Conservation (phyloP, 352 stramenopile genomes). For the Peronospora destructor region DNA sequence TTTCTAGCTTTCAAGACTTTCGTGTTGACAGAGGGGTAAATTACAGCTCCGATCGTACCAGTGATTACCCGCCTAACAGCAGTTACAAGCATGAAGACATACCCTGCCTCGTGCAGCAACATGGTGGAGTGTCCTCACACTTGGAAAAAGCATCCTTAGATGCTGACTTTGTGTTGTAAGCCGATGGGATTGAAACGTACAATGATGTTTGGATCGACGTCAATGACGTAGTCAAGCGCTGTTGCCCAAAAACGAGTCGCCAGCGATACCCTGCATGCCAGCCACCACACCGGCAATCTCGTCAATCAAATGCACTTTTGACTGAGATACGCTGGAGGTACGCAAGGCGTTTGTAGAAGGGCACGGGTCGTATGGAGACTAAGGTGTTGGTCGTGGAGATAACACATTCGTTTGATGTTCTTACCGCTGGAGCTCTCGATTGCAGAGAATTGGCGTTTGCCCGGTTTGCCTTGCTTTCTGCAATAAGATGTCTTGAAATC, state of each 20-base stretch:
- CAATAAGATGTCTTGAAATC: background rate
- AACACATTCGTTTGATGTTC: conserved; percentile 26
- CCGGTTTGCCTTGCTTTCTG: conserved; percentile 7
- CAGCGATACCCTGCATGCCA: conserved; percentile 46
- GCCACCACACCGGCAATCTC: conserved; percentile 54
- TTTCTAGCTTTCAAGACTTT: conserved; percentile 3
- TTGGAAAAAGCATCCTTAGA: conserved; percentile 54
- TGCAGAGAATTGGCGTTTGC: conserved; percentile 8
- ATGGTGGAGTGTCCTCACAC: conserved; percentile 44
- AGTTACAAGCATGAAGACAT: conserved; percentile 53
- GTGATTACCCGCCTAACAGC: conserved; percentile 44
- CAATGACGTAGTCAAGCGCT: conserved; percentile 23
- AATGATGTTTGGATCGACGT: conserved; percentile 23
- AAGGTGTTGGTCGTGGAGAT: conserved; percentile 20
- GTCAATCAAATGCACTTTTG: conserved; percentile 64
- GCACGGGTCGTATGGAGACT: conserved; percentile 14
- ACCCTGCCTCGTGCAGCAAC: conserved; percentile 43
- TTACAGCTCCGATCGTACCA: conserved; percentile 12
- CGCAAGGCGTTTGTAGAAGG: conserved; percentile 12
- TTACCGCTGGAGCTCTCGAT: conserved; percentile 12
- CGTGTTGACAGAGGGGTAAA: conserved; percentile 18
- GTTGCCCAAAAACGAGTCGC: too few species aligned
- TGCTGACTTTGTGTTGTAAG: conserved; percentile 44
- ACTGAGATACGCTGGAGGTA: conserved; percentile 37
- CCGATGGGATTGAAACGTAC: conserved; percentile 65